Base-by-base conservation (phyloP, 768 basidiomycete genomes). In the Gymnopilus junonius region DNA sequence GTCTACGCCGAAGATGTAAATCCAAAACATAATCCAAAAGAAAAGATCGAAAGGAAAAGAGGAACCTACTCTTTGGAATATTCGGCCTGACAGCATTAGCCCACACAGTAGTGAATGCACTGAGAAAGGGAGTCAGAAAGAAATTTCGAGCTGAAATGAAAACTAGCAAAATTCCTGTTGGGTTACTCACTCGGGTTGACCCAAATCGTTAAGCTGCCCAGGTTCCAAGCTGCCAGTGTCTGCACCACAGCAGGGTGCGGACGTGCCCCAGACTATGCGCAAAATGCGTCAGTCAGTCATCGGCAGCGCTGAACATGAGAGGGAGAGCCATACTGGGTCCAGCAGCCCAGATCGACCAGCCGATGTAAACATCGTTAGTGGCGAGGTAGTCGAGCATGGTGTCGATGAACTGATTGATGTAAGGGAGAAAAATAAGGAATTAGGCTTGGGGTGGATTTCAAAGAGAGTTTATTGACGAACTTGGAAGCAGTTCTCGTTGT, bases 301-400 rank as follows among this genome's bases (percentile, higher is more conserved):
- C 25, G 4, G 14, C 17, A 29, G 23, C 31, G 17, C 15, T 10
- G 29, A n/a, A 10, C 2, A 40, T 35, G n/a, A 15, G 31, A 43
- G 21, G 29, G 10, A 4, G 32, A 45, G 23, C 75, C 77, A 27
- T 66, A 81, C 80, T 59, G 20, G 82, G 82, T 40, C 82, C 82
- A 31, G 82, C 82, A 63, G 82, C 82, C 82, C 82, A 83, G 45
- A 80, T 77, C 2, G 79, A 59, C 82, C 81, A 83, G 14, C 82
- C 82, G 48, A 83, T 82, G 67, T 81, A 83, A 32, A 73, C 82
- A 42, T 80, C 79, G 62, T 82, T 83, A 14, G 73, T 69, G 2
- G 69, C 66, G 55, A 83, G 70, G 67, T 80, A 83, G 35, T 69
- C 71, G 2, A 83, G 69, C 69, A 83, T 63, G n/a, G 81, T 79